Evolutionary conservation across 2,329 filamentous ascomycete species (phyloP).

Genomic region (Colletotrichum costaricense): DNA sequence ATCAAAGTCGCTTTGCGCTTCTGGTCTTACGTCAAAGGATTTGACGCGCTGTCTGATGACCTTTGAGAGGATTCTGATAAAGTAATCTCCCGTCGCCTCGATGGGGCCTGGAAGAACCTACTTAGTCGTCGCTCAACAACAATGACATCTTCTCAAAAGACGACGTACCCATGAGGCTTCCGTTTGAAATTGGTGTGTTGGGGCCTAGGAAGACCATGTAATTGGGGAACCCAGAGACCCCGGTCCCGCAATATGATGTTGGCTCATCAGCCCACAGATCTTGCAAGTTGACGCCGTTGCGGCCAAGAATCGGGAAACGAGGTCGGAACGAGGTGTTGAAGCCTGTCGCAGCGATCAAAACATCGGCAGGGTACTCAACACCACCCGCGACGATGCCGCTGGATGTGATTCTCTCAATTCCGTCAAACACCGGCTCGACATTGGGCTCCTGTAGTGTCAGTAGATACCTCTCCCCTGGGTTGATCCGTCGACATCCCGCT

Average conservation of each 20-base stretch:
- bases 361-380: slow-evolving; percentile 34
- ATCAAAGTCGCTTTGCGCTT: slow-evolving; percentile 58
- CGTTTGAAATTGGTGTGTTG: slow-evolving; percentile 44
- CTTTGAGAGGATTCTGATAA: slow-evolving; percentile 40
- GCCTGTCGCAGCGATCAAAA: slow-evolving; percentile 38
- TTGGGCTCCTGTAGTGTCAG: slow-evolving; percentile 53
- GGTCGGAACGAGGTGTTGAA: slow-evolving; percentile 40
- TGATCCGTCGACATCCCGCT: slow-evolving; percentile 40
- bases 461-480: slow-evolving; percentile 54
- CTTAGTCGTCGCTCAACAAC: neutral
- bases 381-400: slow-evolving; percentile 41
- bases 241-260: slow-evolving; percentile 46
- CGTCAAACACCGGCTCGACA: slow-evolving; percentile 48
- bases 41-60: slow-evolving; percentile 38
- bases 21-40: slow-evolving; percentile 38
- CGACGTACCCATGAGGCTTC: slow-evolving; percentile 39
- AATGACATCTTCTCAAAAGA: too few species aligned
- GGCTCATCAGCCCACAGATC: slow-evolving; percentile 39
- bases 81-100: slow-evolving; percentile 42
- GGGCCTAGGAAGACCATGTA: slow-evolving; percentile 46
- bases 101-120: slow-evolving; percentile 35
- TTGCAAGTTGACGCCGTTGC: slow-evolving; percentile 34
- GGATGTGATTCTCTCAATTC: slow-evolving; percentile 41
- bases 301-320: slow-evolving; percentile 40
- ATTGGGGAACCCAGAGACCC: slow-evolving; percentile 41